Evolutionary conservation across 768 basidiomycete genomes (phyloP), one percentile per base, ranked within the genome.

Genomic region (Lentinula guzmanii): DNA sequence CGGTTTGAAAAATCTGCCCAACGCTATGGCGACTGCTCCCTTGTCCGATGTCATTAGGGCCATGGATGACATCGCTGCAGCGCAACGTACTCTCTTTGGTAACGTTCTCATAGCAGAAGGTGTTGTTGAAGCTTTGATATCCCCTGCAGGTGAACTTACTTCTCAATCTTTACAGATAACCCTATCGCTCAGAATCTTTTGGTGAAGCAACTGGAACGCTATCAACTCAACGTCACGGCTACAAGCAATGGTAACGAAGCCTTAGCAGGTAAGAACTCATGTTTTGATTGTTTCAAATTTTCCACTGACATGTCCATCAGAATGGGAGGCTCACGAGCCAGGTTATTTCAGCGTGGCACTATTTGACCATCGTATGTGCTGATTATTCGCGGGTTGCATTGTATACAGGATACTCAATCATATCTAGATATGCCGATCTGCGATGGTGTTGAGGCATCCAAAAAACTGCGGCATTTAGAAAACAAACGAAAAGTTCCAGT

Each of bases 31-130:
- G 45, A 58, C 75, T 24, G 69, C 68, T 60, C 70, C 75, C 39
- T 65, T 72, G 51, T 69, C 75, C n/a, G 76, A 75, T 41, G 70
- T 77, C 2, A 64, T 75, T 1, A 76, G 75, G 64, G 73, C 80
- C 1, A 72, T 78, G 10, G 85, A 84, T 58, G 80, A 82, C 52
- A 64, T 79, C 13, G 72, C 76, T 4, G 68, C 76, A 33, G 76
- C 77, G 1, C 82, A 81, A 52, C 76, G 86, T 24, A 86, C 82
- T 3, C 74, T 89, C 4, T 86, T 72, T 65, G 87, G 87, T 21
- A 87, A 86, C 62, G 80, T 91, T 8, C 78, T 91, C 10, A 79
- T 91, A 21, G 89, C 88, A 3, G 89, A 90, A 81, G 88, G 87
- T 84, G 43, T 51, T 28, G 16, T 61, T 43, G 41, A 43, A 11